These are phyloP conservation scores for Medicago truncatula DNA, from an alignment of 306 rosid genomes.

Conservation along the genomic window MtrunA17r5.0-ANR NC_053042.1:698001-698500, in stretches of 20 bases:
- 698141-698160: constrained; percentile 58
- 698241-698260: constrained; percentile 41
- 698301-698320: constrained; percentile 44
- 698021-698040: constrained; percentile 56
- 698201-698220: constrained; percentile 55
- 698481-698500: background rate
- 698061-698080: constrained; percentile 58
- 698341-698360: constrained; percentile 13
- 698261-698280: constrained; percentile 58
- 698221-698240: constrained; percentile 53
- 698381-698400: constrained; percentile 36
- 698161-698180: constrained; percentile 38
- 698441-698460: background rate
- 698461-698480: background rate
- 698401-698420: constrained; percentile 22
- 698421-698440: background rate
- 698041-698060: constrained; percentile 48
- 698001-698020: background rate
- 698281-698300: constrained; percentile 43
- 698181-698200: constrained; percentile 52
- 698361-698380: constrained; percentile 44
- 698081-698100: constrained; percentile 48
- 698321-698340: constrained; percentile 12
- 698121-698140: constrained; percentile 46
- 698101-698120: constrained; percentile 54